Evolutionary conservation across 2,329 filamentous ascomycete species (phyloP).

Genomic region (Penicillium polonicum): DNA sequence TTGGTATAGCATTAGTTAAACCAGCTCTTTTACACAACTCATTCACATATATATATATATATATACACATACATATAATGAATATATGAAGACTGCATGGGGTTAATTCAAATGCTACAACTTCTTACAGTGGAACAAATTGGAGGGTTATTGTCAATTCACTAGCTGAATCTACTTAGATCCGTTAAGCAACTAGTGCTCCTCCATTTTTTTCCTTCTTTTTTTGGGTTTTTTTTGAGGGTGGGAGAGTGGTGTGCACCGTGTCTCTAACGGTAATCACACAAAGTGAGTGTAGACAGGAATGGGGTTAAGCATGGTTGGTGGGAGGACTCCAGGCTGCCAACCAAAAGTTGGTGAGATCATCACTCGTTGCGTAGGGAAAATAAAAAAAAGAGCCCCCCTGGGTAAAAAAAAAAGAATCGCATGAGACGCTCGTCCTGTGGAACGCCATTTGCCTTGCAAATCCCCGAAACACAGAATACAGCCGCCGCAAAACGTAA

Average conservation of each 20-base stretch:
- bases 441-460: constrained; percentile 22
- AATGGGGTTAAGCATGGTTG: neutral
- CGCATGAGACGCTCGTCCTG: constrained; percentile 1
- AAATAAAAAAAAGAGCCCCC: neutral
- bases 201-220: constrained; percentile 28
- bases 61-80: neutral
- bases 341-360: constrained; percentile 1
- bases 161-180: constrained; percentile 22
- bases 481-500: constrained; percentile 8
- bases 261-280: neutral
- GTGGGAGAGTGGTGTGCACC: neutral
- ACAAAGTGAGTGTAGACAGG: neutral
- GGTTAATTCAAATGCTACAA: neutral
- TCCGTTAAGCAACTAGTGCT: constrained; percentile 22
- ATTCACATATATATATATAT: neutral
- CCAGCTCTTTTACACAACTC: neutral
- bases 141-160: constrained; percentile 34
- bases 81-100: neutral
- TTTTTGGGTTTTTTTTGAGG: constrained; percentile 12
- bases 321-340: neutral
- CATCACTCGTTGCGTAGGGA: constrained; percentile 6
- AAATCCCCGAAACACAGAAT: constrained; percentile 12
- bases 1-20: neutral
- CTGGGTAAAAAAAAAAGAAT: constrained; percentile 4
- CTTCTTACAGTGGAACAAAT: neutral